Percentiles rank a stretch among this genome's conserved stretches.
These are phyloP conservation scores for Blastocystis sp. DNA, from an alignment of 352 stramenopile genomes.

Conservation along the genomic window DNA sequence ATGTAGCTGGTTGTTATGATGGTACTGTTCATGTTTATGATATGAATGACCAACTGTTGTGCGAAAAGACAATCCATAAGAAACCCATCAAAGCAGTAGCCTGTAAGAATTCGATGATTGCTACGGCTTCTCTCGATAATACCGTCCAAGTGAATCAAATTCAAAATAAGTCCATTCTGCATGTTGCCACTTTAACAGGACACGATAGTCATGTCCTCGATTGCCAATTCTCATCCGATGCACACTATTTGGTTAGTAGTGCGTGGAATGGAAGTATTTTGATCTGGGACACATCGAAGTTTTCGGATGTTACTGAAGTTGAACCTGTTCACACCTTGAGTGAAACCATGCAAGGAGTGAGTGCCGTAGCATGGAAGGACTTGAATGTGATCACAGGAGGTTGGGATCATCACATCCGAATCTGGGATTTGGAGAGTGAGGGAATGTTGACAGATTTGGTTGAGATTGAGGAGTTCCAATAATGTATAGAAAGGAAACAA, in stretches of 20 bases:
- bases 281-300: background rate
- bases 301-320: background rate
- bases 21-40: slow-evolving; percentile 42
- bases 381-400: background rate
- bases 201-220: slow-evolving; percentile 47
- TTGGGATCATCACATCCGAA: slow-evolving; percentile 57
- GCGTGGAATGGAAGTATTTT: slow-evolving; percentile 49
- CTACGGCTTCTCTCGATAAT: slow-evolving; percentile 38
- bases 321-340: slow-evolving; percentile 28
- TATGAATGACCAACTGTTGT: background rate
- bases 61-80: background rate
- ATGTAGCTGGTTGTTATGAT: slow-evolving; percentile 56
- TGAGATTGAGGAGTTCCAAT: background rate
- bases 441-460: slow-evolving; percentile 37
- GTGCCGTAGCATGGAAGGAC: slow-evolving; percentile 2
- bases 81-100: slow-evolving; percentile 46
- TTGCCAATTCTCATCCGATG: background rate
- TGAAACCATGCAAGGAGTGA: background rate
- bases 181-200: background rate
- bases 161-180: background rate
- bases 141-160: background rate
- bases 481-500: slow-evolving; percentile 56
- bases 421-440: slow-evolving; percentile 59
- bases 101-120: background rate
- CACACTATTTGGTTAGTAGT: background rate